Evolutionary conservation across 805 yeast genomes (phyloP), one percentile per base, ranked within the genome.

Genomic region (Debaryomyces castellii): DNA sequence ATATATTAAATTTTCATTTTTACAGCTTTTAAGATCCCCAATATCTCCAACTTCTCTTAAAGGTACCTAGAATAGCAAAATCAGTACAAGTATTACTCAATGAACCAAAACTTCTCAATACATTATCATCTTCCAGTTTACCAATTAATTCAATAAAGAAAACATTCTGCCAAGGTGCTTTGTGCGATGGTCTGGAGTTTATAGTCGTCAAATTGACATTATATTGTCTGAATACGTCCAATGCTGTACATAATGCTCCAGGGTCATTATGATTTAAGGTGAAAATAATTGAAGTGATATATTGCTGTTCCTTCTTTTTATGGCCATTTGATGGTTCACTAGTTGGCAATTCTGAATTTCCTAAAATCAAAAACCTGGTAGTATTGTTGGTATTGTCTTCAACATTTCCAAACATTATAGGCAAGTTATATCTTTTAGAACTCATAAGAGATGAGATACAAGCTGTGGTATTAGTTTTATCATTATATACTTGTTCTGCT

Each of bases 381-480:
- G 96, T 88, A 62, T 92, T 92, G 21, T 81, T 83, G 25, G 71
- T 63, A 47, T 72, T 73, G 60, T 92, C 96, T 57, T 91, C 94
- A 40, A 94, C 78, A 48, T 79, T 77, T 5, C 67, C 55, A 20
- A 66, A 63, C 24, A 82, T 52, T 1, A 89, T 75, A 1, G 84
- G 83, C 9, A 84, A 76, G 1, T 74, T 67, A 51, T 83, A 80
- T 12, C 83, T 67, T 12, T 70, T 69, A 6, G 90, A 80, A 3
- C 96, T 92, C 45, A 82, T 77, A 10, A 66, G 61, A 21, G 94
- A 81, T 1, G 89, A 90, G 50, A 89, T 84, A 7, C 96, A 90
- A 7, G 91, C 85, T 3, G 77, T 64, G 4, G 74, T 47, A 52
- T 73, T 51, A 18, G 67, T 52, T 52, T 55, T 58, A 39, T 72